phyloP scores from a whole-genome alignment of 768 basidiomycete genomes.

The Suillus hirtellus region DNA sequence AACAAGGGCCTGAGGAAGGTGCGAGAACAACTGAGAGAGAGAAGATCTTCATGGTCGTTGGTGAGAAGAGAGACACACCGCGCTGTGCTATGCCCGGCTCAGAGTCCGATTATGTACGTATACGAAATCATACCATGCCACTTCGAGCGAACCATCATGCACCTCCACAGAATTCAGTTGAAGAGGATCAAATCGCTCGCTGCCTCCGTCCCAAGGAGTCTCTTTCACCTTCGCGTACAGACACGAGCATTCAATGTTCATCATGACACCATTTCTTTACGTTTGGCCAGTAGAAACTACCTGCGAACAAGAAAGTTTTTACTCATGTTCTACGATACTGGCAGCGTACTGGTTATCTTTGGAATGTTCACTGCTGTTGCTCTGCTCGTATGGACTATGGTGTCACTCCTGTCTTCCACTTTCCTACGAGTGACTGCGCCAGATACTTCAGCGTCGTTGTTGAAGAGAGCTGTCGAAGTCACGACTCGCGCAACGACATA shows the following conservation, averaged over 20 bases:
- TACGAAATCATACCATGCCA: neutral
- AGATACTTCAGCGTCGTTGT: constrained; percentile 4
- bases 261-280: constrained; percentile 45
- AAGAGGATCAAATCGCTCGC: neutral
- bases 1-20: constrained; percentile 62
- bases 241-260: constrained; percentile 49
- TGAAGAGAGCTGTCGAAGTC: constrained; percentile 3
- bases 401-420: constrained; percentile 22
- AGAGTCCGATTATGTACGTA: constrained; percentile 6
- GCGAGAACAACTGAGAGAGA: constrained; percentile 74
- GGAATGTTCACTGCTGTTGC: constrained; percentile 49
- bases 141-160: neutral
- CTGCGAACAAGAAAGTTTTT: constrained; percentile 30
- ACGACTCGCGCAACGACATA: neutral
- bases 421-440: constrained; percentile 4
- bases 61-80: constrained; percentile 10
- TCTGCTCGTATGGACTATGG: constrained; percentile 39
- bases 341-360: constrained; percentile 42
- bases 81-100: neutral
- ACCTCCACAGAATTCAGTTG: neutral
- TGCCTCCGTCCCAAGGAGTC: constrained; percentile 25
- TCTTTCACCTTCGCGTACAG: constrained; percentile 39
- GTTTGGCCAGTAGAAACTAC: constrained; percentile 35
- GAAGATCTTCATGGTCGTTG: constrained; percentile 77
- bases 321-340: constrained; percentile 48